These are phyloP conservation scores for Phytopythium boreale DNA, from an alignment of 352 stramenopile species.

Conservation along the genomic window DNA sequence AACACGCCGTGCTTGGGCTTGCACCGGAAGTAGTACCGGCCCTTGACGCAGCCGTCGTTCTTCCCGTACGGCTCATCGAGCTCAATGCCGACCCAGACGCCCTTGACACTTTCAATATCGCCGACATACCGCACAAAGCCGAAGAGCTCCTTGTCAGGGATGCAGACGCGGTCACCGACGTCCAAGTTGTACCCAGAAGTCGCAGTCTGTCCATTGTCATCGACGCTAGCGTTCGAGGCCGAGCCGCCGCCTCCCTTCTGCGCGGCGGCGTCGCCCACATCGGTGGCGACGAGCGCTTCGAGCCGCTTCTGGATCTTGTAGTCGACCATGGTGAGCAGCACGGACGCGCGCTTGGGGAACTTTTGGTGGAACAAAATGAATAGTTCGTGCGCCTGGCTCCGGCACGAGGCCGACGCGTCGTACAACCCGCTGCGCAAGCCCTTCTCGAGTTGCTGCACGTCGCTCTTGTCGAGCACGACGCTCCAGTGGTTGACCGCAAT, in stretches of 20 bases:
- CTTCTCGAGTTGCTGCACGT: conserved; percentile 82
- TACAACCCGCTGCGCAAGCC: conserved; percentile 67
- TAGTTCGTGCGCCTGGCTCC: conserved; percentile 61
- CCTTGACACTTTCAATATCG: conserved; percentile 68
- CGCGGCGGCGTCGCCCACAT: conserved; percentile 17
- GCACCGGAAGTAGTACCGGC: conserved; percentile 75
- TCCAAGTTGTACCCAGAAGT: conserved; percentile 41
- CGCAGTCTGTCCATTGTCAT: conserved; percentile 29
- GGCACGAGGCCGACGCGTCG: conserved; percentile 74
- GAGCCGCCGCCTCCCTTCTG: conserved; percentile 17
- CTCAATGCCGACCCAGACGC: conserved; percentile 74
- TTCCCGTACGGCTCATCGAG: conserved; percentile 75
- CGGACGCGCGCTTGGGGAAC: conserved; percentile 69
- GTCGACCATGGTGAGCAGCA: conserved; percentile 67
- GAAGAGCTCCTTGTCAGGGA: conserved; percentile 84
- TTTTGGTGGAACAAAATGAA: conserved; percentile 72
- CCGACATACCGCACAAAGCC: conserved; percentile 76
- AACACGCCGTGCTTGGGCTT: conserved; percentile 81
- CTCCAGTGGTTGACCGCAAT: conserved; percentile 60
- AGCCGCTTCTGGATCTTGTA: conserved; percentile 84
- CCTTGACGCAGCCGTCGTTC: conserved; percentile 84
- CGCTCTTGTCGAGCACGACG: conserved; percentile 68
- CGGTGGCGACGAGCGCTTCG: conserved; percentile 46
- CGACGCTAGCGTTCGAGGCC: conserved; percentile 47
- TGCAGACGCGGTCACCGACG: conserved; percentile 74